Conservation (phyloP, 1,284 basidiomycete genomes). For the Puccinia horiana region DNA sequence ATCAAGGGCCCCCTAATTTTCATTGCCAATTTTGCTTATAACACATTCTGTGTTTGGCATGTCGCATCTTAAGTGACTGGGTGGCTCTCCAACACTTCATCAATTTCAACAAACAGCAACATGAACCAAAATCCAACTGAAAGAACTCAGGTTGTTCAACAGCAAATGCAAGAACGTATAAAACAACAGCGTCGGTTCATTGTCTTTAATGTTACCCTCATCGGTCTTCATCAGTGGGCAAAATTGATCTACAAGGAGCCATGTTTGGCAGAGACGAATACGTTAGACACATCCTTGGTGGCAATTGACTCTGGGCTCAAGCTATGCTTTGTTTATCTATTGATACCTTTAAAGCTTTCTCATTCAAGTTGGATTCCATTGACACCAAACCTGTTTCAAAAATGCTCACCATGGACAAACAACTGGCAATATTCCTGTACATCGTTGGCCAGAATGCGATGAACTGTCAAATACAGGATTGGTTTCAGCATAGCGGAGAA, state of each 20-base stretch:
- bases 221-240: not conserved
- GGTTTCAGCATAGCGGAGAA: not conserved
- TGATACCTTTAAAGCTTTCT: not conserved
- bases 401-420: not conserved
- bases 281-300: not conserved
- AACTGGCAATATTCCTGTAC: conserved; percentile 7
- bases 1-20: no score
- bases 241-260: not conserved
- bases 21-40: no score
- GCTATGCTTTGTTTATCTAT: conserved; percentile 1
- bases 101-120: no score
- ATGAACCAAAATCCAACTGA: no score
- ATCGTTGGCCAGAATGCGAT: conserved; percentile 17
- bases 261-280: not conserved
- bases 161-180: no score
- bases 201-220: no score
- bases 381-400: not conserved
- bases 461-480: conserved; percentile 4
- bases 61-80: no score
- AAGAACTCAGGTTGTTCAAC: no score
- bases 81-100: no score
- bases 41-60: no score
- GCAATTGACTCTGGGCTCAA: not conserved
- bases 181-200: no score
- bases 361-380: not conserved